Conservation (phyloP, 176 grass and related monocot genomes). For the Dendrocalamus sinicus region DNA sequence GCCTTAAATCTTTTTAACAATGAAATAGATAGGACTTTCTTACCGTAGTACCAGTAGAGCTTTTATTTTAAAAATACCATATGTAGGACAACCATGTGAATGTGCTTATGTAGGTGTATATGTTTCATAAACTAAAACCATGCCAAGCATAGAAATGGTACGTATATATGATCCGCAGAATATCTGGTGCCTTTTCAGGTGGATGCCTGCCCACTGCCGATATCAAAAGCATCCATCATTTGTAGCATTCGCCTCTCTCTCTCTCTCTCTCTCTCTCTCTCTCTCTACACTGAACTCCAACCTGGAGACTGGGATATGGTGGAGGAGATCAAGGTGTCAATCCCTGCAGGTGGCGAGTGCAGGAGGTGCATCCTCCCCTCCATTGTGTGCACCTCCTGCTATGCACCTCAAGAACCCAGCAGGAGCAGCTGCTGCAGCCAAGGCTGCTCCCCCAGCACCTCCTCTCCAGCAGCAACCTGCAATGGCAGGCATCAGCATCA, state of each 20-base stretch:
- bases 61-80: neutral
- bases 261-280: neutral
- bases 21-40: neutral
- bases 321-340: slow-evolving; percentile 8
- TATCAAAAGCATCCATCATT: slow-evolving; percentile 6
- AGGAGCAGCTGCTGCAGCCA: neutral
- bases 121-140: neutral
- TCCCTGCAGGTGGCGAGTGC: neutral
- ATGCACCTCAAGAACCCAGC: slow-evolving; percentile 2
- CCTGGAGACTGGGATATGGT: neutral
- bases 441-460: neutral
- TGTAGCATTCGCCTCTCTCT: neutral
- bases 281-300: neutral
- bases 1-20: neutral
- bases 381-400: slow-evolving; percentile 22
- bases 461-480: neutral
- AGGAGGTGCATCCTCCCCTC: slow-evolving; percentile 20
- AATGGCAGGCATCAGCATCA: neutral
- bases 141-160: neutral
- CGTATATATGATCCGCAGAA: neutral
- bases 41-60: neutral
- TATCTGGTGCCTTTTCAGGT: slow-evolving; percentile 23
- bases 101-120: too few species aligned
- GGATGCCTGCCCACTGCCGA: neutral
- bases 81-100: neutral